These are phyloP conservation scores for Fusarium tanahbumbuense DNA, from an alignment of 2,329 filamentous ascomycete genomes.

Conservation along the genomic window DNA sequence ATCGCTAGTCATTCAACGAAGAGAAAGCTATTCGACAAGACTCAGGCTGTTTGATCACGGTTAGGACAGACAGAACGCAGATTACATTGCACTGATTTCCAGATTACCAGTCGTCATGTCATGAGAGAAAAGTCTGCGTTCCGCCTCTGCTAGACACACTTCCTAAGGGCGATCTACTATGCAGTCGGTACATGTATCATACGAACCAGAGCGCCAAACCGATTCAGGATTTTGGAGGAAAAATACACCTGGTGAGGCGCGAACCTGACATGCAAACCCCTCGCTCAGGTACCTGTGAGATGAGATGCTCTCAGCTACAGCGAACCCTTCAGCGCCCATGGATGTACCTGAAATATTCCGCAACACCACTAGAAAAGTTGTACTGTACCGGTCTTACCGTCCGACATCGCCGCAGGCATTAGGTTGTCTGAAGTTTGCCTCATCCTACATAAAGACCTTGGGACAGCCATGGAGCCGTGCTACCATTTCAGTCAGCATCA, in stretches of 20 bases:
- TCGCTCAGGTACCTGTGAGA: constrained; percentile 34
- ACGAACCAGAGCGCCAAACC: constrained; percentile 20
- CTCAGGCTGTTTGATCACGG: not conserved
- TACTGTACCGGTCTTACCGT: constrained; percentile 42
- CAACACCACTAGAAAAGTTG: constrained; percentile 36
- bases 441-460: constrained; percentile 23
- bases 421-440: constrained; percentile 20
- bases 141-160: constrained; percentile 16
- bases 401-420: constrained; percentile 40
- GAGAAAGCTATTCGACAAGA: constrained; percentile 5
- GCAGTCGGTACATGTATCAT: constrained; percentile 9
- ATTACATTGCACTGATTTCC: constrained; percentile 8
- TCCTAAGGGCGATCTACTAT: constrained; percentile 27
- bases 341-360: constrained; percentile 23
- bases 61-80: not conserved
- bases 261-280: constrained; percentile 37
- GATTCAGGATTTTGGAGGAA: constrained; percentile 20
- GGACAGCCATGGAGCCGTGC: constrained; percentile 25
- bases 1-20: constrained; percentile 8
- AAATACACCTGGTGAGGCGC: constrained; percentile 34
- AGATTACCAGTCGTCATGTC: constrained; percentile 22
- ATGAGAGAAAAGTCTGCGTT: constrained; percentile 10
- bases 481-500: constrained; percentile 25
- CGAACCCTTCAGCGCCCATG: constrained; percentile 29
- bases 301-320: constrained; percentile 34